Evolutionary conservation across 176 grass and related monocot genomes (phyloP).

Genomic region (maize (Zea mays)): DNA sequence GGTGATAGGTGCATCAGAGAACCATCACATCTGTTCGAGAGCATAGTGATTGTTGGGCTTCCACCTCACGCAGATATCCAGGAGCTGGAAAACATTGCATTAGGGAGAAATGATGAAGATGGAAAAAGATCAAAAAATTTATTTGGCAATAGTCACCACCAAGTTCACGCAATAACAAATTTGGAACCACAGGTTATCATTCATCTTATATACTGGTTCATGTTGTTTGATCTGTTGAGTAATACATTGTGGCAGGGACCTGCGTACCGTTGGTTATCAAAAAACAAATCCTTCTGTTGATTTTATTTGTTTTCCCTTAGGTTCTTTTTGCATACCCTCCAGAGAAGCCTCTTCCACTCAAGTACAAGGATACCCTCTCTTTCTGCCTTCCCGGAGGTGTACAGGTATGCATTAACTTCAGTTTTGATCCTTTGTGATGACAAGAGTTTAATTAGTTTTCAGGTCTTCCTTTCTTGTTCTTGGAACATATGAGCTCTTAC

Average conservation of each 20-base stretch:
- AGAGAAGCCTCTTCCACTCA: conserved; percentile 81
- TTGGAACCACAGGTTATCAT: conserved; percentile 91
- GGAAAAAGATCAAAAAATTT: conserved; percentile 68
- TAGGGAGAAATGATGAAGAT: conserved; percentile 68
- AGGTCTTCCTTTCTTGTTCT: conserved; percentile 20
- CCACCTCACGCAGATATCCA: conserved; percentile 79
- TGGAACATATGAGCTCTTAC: not conserved
- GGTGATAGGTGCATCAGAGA: conserved; percentile 71
- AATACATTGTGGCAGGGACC: not conserved
- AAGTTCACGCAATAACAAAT: conserved; percentile 81
- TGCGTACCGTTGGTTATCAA: not conserved
- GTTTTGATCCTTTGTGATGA: not conserved
- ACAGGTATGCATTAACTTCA: conserved; percentile 55
- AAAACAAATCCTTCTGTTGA: conserved; percentile 22
- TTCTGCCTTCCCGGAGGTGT: conserved; percentile 97
- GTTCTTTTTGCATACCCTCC: conserved; percentile 97
- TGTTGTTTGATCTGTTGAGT: conserved; percentile 8
- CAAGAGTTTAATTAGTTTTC: conserved; percentile 16
- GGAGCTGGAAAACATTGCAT: conserved; percentile 65
- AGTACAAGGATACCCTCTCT: conserved; percentile 92
- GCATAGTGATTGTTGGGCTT: conserved; percentile 88
- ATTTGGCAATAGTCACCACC: conserved; percentile 66
- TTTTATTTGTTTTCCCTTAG: conserved; percentile 45
- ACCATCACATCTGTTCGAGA: conserved; percentile 85
- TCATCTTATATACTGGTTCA: conserved; percentile 12